Base-by-base conservation (phyloP, 1,284 basidiomycete genomes). In the Heliocybe sulcata region DNA sequence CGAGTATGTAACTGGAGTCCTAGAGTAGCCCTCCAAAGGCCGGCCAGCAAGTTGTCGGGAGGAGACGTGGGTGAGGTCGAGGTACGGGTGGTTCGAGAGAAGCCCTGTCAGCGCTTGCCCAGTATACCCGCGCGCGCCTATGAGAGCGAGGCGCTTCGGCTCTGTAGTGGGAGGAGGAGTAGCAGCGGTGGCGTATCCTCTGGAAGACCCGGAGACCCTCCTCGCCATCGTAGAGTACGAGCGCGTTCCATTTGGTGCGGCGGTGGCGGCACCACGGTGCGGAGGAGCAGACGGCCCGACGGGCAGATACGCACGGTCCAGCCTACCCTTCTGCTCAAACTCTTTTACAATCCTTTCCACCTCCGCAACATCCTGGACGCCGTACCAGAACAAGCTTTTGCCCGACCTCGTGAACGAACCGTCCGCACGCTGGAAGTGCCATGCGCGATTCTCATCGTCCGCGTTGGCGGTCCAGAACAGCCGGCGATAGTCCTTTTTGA, bases 351-450 rank as follows among this genome's bases (percentile, higher is more conserved):
- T 82, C 62, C 75, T 81, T 77, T 99, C 94, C 35, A 99, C 93
- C 71, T 98, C 95, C 57, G 82, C 81, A 35, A 98, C 87, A 64
- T 97, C 93, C 63, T 90, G 87, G 45, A 98, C 81, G 54, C 96
- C 96, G 68, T 97, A 98, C 94, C 96, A 99, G 82, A 98, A 99
- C 66, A 99, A 75, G 66, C 87, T 94, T 69, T 81, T 84, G 48
- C 96, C 94, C 31, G 92, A 92, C 54, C 97, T 82, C 11, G 95
- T 97, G 77, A 99, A 99, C 72, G 90, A 93, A 8, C 96, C 96
- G 63, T 99, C 96, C 1, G 96, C 94, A 55, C 94, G 85, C 77
- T 99, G 97, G 68, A 98, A 99, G 76, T 99, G 96, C 96, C 96
- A 99, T 1, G 90, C 84, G 42, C 95, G 85, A 74, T 97, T 88